Conservation (phyloP, 306 rosid species). For the Gynostemma pentaphyllum region DNA sequence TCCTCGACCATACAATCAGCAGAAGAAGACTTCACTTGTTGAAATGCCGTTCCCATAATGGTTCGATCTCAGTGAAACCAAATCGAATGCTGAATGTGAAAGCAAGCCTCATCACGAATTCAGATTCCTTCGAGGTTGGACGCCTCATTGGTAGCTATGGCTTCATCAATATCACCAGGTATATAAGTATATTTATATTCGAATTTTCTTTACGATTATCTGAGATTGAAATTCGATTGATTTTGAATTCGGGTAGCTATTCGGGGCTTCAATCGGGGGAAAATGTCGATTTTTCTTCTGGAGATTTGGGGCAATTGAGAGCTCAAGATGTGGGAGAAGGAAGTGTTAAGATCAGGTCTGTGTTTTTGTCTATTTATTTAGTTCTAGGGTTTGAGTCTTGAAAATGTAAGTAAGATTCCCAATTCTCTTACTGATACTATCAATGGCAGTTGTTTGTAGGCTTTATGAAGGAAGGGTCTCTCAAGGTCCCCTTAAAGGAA, state of each 20-base stretch:
- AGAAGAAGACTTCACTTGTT: background rate
- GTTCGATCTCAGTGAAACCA: background rate
- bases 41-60: background rate
- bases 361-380: background rate
- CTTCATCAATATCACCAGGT: conserved; percentile 86
- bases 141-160: conserved; percentile 82
- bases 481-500: conserved; percentile 58
- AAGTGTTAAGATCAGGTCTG: conserved; percentile 75
- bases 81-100: conserved; percentile 24
- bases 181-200: no score
- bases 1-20: background rate
- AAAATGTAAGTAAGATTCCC: background rate
- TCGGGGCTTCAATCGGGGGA: conserved; percentile 32
- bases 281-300: conserved; percentile 31
- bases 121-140: conserved; percentile 86
- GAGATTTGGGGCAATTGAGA: conserved; percentile 44
- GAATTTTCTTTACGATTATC: no score
- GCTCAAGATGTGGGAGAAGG: conserved; percentile 90
- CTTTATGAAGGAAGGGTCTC: conserved; percentile 92
- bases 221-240: no score
- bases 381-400: background rate
- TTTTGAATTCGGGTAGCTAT: conserved; percentile 25
- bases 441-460: conserved; percentile 58
- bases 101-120: conserved; percentile 40
- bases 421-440: conserved; percentile 24